Evolutionary conservation across 1,284 basidiomycete genomes (phyloP).

Genomic region (Chondrostereum purpureum): DNA sequence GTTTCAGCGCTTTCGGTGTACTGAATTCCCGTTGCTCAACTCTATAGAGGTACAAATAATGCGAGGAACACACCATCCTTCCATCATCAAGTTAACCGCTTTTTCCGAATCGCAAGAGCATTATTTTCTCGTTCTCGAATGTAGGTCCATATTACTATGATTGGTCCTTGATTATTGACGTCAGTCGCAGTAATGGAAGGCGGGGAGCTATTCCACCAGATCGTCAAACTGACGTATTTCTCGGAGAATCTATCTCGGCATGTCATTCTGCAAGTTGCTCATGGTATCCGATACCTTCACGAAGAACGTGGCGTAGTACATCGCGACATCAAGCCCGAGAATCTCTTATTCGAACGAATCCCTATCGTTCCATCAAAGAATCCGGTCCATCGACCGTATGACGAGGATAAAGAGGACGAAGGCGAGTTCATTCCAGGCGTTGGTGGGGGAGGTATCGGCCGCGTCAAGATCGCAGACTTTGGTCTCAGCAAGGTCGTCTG

Average conservation of each 20-base stretch:
- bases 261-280: conserved; percentile 95
- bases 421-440: conserved; percentile 90
- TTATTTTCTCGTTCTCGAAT: conserved; percentile 92
- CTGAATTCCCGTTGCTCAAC: conserved; percentile 5
- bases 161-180: conserved; percentile 10
- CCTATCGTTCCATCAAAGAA: conserved; percentile 86
- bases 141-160: conserved; percentile 38
- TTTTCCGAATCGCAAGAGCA: conserved; percentile 91
- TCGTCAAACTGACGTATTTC: conserved; percentile 99
- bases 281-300: conserved; percentile 93
- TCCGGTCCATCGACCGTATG: conserved; percentile 79
- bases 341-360: conserved; percentile 91
- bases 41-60: conserved; percentile 95
- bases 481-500: conserved; percentile 98
- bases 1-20: not conserved
- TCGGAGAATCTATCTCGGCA: conserved; percentile 92
- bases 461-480: conserved; percentile 99
- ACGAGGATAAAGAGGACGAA: conserved; percentile 98
- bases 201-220: conserved; percentile 98
- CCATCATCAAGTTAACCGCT: conserved; percentile 83
- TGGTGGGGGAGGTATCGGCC: conserved; percentile 95
- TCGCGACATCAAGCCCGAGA: conserved; percentile 99
- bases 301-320: conserved; percentile 98
- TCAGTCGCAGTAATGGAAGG: conserved; percentile 79
- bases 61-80: conserved; percentile 88